Evolutionary conservation across 805 yeast genomes (phyloP).

Genomic region (Candida fluviatilis): DNA sequence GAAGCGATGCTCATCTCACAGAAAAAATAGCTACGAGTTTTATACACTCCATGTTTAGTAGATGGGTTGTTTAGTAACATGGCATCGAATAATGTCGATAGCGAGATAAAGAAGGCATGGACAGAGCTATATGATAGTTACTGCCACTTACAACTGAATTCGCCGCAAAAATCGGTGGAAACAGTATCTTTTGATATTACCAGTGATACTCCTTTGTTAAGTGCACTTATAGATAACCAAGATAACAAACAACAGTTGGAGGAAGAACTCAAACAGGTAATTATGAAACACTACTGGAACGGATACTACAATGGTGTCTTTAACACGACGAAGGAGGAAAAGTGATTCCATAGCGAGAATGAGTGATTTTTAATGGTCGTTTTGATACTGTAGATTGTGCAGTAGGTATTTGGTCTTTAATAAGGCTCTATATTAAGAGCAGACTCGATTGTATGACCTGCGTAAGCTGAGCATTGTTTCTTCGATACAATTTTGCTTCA

Average conservation of each 20-base stretch:
- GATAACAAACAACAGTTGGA: slow-evolving; percentile 13
- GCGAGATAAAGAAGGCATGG: not conserved
- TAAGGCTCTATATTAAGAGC: too few relatives aligned
- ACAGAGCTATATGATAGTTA: not conserved
- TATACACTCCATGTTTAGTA: not conserved
- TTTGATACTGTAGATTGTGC: too few relatives aligned
- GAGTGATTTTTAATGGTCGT: too few relatives aligned
- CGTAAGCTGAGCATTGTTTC: too few relatives aligned
- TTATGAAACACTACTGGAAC: slow-evolving; percentile 30
- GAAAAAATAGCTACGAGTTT: not conserved
- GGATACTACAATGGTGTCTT: slow-evolving; percentile 26
- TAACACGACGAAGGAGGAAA: slow-evolving; percentile 1
- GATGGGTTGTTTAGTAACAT: not conserved
- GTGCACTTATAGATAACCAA: slow-evolving; percentile 13
- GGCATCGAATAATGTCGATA: not conserved
- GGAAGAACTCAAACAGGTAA: slow-evolving; percentile 19
- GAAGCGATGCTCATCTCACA: slow-evolving; percentile 2
- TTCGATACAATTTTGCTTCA: too few relatives aligned
- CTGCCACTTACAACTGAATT: not conserved
- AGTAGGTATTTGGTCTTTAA: too few relatives aligned
- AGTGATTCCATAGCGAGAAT: too few relatives aligned
- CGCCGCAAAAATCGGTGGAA: not conserved
- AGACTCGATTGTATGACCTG: too few relatives aligned
- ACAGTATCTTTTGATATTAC: slow-evolving; percentile 2
- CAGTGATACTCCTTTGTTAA: slow-evolving; percentile 14